phyloP scores from a whole-genome alignment of 2,329 filamentous ascomycete genomes.

The Orbilia quercus region DNA sequence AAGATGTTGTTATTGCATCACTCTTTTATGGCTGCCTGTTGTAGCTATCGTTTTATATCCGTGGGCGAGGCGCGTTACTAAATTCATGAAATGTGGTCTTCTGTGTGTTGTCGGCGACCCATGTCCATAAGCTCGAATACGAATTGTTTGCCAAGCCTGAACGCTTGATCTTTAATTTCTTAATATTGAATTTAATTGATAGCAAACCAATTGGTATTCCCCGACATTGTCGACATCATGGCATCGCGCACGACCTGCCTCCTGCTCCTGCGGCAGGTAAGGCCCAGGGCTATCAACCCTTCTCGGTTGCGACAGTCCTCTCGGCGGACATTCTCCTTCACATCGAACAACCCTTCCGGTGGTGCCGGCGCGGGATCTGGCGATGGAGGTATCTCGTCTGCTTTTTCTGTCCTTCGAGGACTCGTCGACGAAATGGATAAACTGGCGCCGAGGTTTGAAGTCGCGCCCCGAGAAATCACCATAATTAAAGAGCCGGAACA shows the following conservation, averaged over 20 bases:
- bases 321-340: constrained; percentile 42
- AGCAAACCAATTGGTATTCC: constrained; percentile 2
- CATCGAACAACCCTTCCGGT: constrained; percentile 25
- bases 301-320: constrained; percentile 19
- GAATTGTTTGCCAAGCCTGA: constrained; percentile 23
- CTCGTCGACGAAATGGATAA: constrained; percentile 81
- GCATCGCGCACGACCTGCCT: constrained; percentile 43
- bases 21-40: too few species aligned
- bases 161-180: neutral
- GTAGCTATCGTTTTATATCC: too few species aligned
- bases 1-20: too few species aligned
- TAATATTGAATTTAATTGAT: constrained; percentile 10
- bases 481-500: constrained; percentile 84
- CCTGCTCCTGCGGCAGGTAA: constrained; percentile 40
- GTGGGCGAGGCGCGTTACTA: too few species aligned
- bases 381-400: constrained; percentile 38
- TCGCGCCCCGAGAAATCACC: constrained; percentile 81
- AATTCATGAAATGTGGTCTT: neutral
- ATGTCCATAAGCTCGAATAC: too few species aligned
- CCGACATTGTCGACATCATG: constrained; percentile 20
- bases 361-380: constrained; percentile 37
- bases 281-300: constrained; percentile 31
- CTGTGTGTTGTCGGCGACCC: neutral
- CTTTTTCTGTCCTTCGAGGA: constrained; percentile 44
- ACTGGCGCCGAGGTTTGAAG: constrained; percentile 88